Evolutionary conservation across 1,284 basidiomycete genomes (phyloP).

Genomic region (Meripilus lineatus): DNA sequence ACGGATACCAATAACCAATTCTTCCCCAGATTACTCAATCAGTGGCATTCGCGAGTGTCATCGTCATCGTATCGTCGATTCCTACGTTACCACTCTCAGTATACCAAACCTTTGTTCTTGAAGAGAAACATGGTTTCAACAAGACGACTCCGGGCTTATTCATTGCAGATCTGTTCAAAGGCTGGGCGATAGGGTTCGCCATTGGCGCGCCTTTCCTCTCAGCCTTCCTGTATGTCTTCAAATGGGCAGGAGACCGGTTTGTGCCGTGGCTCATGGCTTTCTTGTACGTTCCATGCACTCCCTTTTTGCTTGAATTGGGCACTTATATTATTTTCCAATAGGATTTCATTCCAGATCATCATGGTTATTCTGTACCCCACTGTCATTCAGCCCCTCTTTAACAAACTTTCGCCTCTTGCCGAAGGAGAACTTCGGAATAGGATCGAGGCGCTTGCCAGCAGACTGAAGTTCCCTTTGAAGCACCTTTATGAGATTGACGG

Average conservation of each 20-base stretch:
- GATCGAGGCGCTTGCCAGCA: slow-evolving; percentile 70
- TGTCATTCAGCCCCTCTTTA: slow-evolving; percentile 94
- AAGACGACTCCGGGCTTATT: slow-evolving; percentile 81
- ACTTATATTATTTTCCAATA: slow-evolving; percentile 29
- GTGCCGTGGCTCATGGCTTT: slow-evolving; percentile 88
- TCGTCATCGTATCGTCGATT: slow-evolving; percentile 65
- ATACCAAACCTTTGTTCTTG: slow-evolving; percentile 91
- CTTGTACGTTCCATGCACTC: slow-evolving; percentile 43
- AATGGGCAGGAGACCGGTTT: slow-evolving; percentile 89
- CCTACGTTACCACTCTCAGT: slow-evolving; percentile 71
- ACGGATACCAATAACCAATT: no score
- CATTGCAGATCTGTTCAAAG: slow-evolving; percentile 77
- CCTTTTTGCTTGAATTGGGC: not conserved
- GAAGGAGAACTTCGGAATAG: slow-evolving; percentile 70
- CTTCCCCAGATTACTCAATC: slow-evolving; percentile 79
- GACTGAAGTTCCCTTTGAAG: slow-evolving; percentile 90
- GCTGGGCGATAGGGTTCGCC: slow-evolving; percentile 66
- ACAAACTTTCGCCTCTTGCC: slow-evolving; percentile 87
- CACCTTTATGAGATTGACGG: slow-evolving; percentile 98
- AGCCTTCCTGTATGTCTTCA: slow-evolving; percentile 84
- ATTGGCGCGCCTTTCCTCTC: slow-evolving; percentile 90
- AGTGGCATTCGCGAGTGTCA: slow-evolving; percentile 68
- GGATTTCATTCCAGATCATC: slow-evolving; percentile 77
- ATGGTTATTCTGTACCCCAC: slow-evolving; percentile 87
- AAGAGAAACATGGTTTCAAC: slow-evolving; percentile 96